Evolutionary conservation across 2,329 filamentous ascomycete species (phyloP).

Genomic region (Stachybotrys chartarum): DNA sequence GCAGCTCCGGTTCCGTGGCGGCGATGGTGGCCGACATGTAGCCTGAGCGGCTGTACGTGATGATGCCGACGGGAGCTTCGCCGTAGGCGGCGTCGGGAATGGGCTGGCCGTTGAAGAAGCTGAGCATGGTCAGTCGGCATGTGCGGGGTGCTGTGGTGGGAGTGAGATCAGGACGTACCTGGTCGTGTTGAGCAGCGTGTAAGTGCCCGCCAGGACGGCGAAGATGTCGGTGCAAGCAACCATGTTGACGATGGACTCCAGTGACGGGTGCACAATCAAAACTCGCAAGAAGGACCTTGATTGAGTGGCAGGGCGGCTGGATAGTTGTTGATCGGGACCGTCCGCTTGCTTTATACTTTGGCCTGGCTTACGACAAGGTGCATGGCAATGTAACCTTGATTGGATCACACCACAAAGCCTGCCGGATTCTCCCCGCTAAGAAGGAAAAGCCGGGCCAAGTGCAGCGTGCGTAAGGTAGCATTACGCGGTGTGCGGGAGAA

Average conservation of each 20-base stretch:
- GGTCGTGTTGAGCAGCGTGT: not conserved
- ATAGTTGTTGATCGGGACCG: not conserved
- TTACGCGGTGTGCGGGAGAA: not conserved
- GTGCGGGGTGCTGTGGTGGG: not conserved
- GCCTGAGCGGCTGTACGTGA: not conserved
- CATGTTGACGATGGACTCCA: not conserved
- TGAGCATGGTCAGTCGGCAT: not conserved
- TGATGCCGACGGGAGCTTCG: not conserved
- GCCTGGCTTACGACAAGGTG: not conserved
- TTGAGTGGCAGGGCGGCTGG: not conserved
- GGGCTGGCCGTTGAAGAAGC: not conserved
- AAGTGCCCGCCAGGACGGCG: slow-evolving; percentile 1
- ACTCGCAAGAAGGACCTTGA: too few relatives aligned
- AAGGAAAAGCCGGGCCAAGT: not conserved
- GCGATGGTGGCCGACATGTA: slow-evolving; percentile 1
- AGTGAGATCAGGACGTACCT: not conserved
- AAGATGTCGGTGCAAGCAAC: not conserved
- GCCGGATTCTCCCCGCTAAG: not conserved
- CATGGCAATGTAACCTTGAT: not conserved
- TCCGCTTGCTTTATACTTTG: not conserved
- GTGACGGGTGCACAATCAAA: too few relatives aligned
- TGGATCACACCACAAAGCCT: not conserved
- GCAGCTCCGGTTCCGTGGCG: not conserved
- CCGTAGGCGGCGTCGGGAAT: slow-evolving; percentile 1
- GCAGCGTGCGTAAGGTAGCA: not conserved